Evolutionary conservation across 1,284 basidiomycete genomes (phyloP), one percentile per base, ranked within the genome.

Genomic region (Irpex sp.): DNA sequence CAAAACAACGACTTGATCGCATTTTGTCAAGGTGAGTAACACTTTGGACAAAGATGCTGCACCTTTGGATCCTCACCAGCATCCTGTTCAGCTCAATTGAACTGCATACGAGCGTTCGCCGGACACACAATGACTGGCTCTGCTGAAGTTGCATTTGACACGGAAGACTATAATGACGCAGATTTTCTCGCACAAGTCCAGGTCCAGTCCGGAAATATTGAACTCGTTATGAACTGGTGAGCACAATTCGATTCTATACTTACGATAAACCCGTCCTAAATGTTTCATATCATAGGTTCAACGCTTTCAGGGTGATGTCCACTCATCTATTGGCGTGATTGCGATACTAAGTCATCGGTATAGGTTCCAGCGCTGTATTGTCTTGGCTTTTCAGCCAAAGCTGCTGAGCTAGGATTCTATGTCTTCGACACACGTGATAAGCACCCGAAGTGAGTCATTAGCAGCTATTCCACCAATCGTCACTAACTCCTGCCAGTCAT

Each of bases 311-410:
- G 79, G 84, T 85, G 70, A 6, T 59, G 58, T n/a, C 34, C 34
- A 34, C 37, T n/a, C 15, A 1, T 47, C 36, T 48, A 48, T 52
- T 4, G 17, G 19, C 57, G 6, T 9, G 6, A 0, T 36, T 36
- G 34, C 7, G 2, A 56, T 21, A 3, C 47, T 40, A 7, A n/a
- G 19, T 31, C 15, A 13, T 64, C 57, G 19, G 64, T 47, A 54
- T 19, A 87, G 86, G 76, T 89, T 58, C 85, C 85, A 21, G 83
- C 80, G 37, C 78, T 85, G 55, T 89, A 82, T 69, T 86, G 84
- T 62, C 77, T 88, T 4, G 88, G 88, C 0, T 84, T 79, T 67
- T 70, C 78, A 11, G 75, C 80, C 31, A 84, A 86, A 65, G 86
- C 88, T 2, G 87, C 85, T 0, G 72, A 75, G 11, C 79, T 89